These are phyloP conservation scores for Curvularia spicifera DNA, from an alignment of 2,329 filamentous ascomycete genomes.

Conservation along the genomic window DNA sequence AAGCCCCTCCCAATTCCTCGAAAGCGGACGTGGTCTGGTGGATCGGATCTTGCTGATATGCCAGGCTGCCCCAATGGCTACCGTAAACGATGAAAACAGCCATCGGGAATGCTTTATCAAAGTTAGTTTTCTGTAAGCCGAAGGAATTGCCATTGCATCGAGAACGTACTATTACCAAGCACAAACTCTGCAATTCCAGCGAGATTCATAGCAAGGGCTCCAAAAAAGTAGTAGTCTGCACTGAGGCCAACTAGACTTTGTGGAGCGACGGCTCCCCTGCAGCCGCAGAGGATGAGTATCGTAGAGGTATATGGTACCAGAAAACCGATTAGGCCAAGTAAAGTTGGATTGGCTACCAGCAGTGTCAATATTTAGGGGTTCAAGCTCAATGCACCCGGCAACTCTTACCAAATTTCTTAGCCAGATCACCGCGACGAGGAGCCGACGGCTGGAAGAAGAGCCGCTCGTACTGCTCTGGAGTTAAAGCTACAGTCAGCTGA, in stretches of 20 bases:
- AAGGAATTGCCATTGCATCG: not conserved
- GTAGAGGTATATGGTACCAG: slow-evolving; percentile 32
- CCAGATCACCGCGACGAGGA: slow-evolving; percentile 28
- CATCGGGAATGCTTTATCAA: slow-evolving; percentile 29
- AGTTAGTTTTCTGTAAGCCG: not conserved
- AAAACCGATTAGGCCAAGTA: slow-evolving; percentile 30
- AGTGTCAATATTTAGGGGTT: not conserved
- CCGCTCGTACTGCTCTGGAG: slow-evolving; percentile 31
- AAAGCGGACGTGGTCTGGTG: slow-evolving; percentile 25
- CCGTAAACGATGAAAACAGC: slow-evolving; percentile 33
- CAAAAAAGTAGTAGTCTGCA: slow-evolving; percentile 35
- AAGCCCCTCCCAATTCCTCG: slow-evolving; percentile 22
- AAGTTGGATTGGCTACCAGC: slow-evolving; percentile 23
- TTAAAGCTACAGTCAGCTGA: slow-evolving; percentile 29
- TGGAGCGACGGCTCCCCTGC: slow-evolving; percentile 27
- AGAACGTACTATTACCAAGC: slow-evolving; percentile 27
- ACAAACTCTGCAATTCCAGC: slow-evolving; percentile 32
- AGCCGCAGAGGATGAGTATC: slow-evolving; percentile 29
- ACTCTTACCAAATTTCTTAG: slow-evolving; percentile 26
- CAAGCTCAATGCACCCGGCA: not conserved
- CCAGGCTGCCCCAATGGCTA: slow-evolving; percentile 29
- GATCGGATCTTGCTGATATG: slow-evolving; percentile 29
- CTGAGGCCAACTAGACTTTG: slow-evolving; percentile 28
- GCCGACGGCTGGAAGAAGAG: slow-evolving; percentile 35
- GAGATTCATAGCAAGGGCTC: slow-evolving; percentile 28